Evolutionary conservation across 805 yeast species (phyloP), one percentile per base, ranked within the genome.

Genomic region (Saturnispora mendoncae): DNA sequence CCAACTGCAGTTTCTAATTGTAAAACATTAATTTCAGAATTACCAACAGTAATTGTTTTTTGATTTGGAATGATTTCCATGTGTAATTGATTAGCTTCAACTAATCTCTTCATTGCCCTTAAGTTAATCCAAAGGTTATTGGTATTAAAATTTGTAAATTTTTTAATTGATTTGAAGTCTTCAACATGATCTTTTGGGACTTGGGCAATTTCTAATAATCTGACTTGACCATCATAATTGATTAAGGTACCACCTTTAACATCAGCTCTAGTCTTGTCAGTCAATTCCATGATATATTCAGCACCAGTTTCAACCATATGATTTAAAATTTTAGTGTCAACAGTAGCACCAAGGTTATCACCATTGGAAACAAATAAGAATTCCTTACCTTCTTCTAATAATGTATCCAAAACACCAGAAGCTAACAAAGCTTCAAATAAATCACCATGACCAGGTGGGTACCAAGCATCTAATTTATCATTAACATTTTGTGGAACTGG

Each of bases 371-470:
- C 97, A 56, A 92, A 92, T 57, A 92, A 69, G 47, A 85, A 72
- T 68, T 92, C 98, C 70, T 92, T 86, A 53, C 98, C 98, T 60
- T 85, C 90, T 40, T 80, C 85, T 49, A 92, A 71, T 50, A 92
- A 74, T 47, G 82, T 78, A 60, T 92, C 97, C 51, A 92, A 73
- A 59, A 90, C 92, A 46, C 98, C 98, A 10, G 95, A 80, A 44
- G 84, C 77, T 46, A 83, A 79, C 58, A 92, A 71, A 18, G 92
- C 71, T 68, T 92, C 98, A 53, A 88, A 92, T 62, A 92, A 69
- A 67, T 92, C 98, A 67, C 98, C 98, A 65, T 92, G 98, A 41
- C 98, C 98, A n/a, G 98, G 98, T 38, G 98, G 98, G 62, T 92
- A 92, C 98, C 98, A 92, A 44, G 84, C 71, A 55, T 85, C 90